phyloP scores from a whole-genome alignment of 1,139 yeast genomes.

The Lodderomyces beijingensis region DNA sequence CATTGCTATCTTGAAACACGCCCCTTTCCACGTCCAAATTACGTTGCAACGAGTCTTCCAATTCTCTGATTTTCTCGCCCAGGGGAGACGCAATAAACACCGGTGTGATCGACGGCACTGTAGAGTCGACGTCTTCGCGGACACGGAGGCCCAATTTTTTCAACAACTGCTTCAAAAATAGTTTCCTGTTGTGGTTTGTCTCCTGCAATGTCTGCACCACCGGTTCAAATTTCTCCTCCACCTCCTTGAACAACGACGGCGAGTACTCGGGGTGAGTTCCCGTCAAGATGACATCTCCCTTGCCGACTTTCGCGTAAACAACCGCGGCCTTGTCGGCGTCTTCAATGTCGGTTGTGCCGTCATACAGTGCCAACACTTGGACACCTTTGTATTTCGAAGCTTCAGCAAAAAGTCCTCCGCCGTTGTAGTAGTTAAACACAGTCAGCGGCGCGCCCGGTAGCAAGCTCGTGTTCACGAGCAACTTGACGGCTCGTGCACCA shows the following conservation, averaged over 20 bases:
- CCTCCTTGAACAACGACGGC: conserved; percentile 42
- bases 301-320: conserved; percentile 62
- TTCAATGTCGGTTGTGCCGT: conserved; percentile 33
- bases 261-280: conserved; percentile 92
- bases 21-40: conserved; percentile 42
- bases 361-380: conserved; percentile 68
- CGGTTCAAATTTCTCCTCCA: conserved; percentile 23
- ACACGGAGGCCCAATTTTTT: conserved; percentile 64
- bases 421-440: conserved; percentile 60
- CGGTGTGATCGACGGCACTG: conserved; percentile 71
- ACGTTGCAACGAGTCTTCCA: conserved; percentile 27
- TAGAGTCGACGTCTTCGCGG: conserved; percentile 41
- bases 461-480: conserved; percentile 34
- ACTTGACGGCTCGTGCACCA: conserved; percentile 63
- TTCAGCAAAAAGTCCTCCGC: conserved; percentile 83
- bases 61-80: conserved; percentile 17
- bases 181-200: conserved; percentile 45
- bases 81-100: conserved; percentile 39
- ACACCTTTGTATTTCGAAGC: conserved; percentile 59
- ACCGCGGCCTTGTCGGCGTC: conserved; percentile 61
- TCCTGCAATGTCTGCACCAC: conserved; percentile 38
- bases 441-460: conserved; percentile 21
- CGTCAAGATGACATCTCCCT: conserved; percentile 71
- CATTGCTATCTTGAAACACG: conserved; percentile 48
- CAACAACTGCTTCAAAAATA: conserved; percentile 55